Percentiles rank a stretch among this genome's conserved stretches.
These are phyloP conservation scores for Leucoagaricus sp. DNA, from an alignment of 1,284 basidiomycete species.

Conservation along the genomic window DNA sequence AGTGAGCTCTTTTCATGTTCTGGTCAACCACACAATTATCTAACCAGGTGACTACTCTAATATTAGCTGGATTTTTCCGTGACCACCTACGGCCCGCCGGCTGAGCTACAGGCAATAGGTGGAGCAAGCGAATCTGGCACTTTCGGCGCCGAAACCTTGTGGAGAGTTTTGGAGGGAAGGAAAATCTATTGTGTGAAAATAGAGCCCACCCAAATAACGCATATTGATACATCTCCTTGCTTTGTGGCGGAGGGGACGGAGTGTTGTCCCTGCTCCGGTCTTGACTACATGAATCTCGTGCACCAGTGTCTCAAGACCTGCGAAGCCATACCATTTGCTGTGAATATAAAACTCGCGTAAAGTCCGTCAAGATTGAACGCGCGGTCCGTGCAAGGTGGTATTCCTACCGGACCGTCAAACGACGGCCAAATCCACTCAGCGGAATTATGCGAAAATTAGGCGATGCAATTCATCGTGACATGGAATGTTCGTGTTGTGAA, in stretches of 20 bases:
- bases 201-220: not conserved
- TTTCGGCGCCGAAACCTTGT: too few relatives aligned
- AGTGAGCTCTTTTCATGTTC: not conserved
- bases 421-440: not conserved
- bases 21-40: not conserved
- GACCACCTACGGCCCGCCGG: not conserved
- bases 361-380: not conserved
- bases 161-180: too few relatives aligned
- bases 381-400: constrained; percentile 1
- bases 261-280: not conserved
- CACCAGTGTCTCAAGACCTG: not conserved
- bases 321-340: not conserved
- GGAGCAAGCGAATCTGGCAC: not conserved
- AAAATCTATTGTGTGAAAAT: not conserved
- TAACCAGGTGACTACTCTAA: constrained; percentile 11
- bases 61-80: not conserved
- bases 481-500: not conserved
- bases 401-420: not conserved
- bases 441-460: constrained; percentile 6
- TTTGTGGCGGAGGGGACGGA: too few relatives aligned
- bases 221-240: not conserved
- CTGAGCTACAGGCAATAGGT: not conserved
- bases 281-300: too few relatives aligned
- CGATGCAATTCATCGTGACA: not conserved
- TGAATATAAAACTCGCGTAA: not conserved